Percentiles rank a stretch among this genome's conserved stretches.
phyloP scores from a whole-genome alignment of 2,329 filamentous ascomycete genomes.

The Cladosporium sp. region DNA sequence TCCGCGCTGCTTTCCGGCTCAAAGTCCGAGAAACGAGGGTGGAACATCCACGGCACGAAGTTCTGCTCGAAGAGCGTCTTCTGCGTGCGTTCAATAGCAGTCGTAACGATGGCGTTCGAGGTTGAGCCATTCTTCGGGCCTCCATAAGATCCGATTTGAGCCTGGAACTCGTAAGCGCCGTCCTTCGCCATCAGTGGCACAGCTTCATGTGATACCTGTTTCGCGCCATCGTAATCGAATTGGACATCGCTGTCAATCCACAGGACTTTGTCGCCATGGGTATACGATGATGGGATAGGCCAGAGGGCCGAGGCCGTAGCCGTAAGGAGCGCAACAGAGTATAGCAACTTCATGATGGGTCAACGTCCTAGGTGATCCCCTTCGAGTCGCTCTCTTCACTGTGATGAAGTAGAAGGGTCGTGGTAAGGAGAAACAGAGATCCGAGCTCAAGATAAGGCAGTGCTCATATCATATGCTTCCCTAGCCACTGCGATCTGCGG shows the following conservation, averaged over 20 bases:
- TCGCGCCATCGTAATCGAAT: slow-evolving; percentile 33
- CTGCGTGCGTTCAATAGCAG: slow-evolving; percentile 52
- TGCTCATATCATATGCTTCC: background rate
- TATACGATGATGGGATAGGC: slow-evolving; percentile 38
- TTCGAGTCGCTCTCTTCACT: background rate
- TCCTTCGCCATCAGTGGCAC: background rate
- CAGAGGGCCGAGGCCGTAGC: slow-evolving; percentile 36
- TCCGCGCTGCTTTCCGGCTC: slow-evolving; percentile 53
- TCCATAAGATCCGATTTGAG: background rate
- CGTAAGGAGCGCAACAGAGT: background rate
- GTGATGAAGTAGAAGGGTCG: too few relatives aligned
- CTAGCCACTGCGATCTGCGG: background rate
- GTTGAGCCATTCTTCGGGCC: background rate
- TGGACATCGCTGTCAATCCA: slow-evolving; percentile 37
- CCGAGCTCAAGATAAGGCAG: too few relatives aligned
- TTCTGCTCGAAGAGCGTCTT: slow-evolving; percentile 62
- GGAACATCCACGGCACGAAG: slow-evolving; percentile 75
- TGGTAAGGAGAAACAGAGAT: too few relatives aligned
- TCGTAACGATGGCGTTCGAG: slow-evolving; percentile 35
- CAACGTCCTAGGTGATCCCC: background rate
- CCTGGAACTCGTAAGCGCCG: slow-evolving; percentile 6
- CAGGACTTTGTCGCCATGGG: slow-evolving; percentile 35
- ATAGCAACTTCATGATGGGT: slow-evolving; percentile 3
- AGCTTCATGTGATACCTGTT: slow-evolving; percentile 11
- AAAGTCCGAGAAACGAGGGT: slow-evolving; percentile 58